phyloP scores from a whole-genome alignment of 1,284 basidiomycete species.

The Apiotrichum brassicae region DNA sequence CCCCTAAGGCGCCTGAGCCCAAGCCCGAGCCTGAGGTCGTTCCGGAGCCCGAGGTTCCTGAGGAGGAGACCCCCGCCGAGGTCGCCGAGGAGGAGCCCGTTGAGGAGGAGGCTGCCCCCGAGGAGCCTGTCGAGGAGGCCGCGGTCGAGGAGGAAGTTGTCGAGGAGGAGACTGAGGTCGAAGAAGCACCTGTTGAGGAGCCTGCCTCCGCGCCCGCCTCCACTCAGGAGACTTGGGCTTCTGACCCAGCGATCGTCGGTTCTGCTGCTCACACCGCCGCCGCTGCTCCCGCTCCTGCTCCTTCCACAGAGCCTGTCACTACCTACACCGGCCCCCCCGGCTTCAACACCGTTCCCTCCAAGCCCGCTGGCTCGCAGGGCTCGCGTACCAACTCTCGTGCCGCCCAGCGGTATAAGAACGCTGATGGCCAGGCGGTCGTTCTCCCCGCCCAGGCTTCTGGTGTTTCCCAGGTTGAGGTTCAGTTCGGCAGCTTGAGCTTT shows the following conservation, averaged over 20 bases:
- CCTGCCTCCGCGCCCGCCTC: constrained; percentile 3
- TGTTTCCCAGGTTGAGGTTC: constrained; percentile 43
- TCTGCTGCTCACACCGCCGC: constrained; percentile 19
- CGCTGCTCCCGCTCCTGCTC: constrained; percentile 14
- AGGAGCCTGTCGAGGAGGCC: constrained; percentile 29
- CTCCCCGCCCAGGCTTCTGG: constrained; percentile 34
- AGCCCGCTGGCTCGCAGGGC: constrained; percentile 22
- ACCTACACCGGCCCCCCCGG: constrained; percentile 47
- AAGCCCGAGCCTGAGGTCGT: not conserved
- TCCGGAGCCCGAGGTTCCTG: constrained; percentile 23
- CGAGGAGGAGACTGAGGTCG: constrained; percentile 18
- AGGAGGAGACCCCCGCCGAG: constrained; percentile 26
- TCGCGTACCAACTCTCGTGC: constrained; percentile 43
- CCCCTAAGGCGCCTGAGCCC: constrained; percentile 23
- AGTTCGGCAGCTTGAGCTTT: constrained; percentile 48
- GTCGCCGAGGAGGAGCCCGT: constrained; percentile 17
- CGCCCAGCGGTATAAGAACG: constrained; percentile 43
- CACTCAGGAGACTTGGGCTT: constrained; percentile 18
- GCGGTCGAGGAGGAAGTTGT: constrained; percentile 14
- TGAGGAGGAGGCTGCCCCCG: constrained; percentile 6
- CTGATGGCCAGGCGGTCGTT: constrained; percentile 47
- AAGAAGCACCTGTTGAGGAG: constrained; percentile 20
- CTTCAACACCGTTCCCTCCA: constrained; percentile 41
- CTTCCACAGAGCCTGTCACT: constrained; percentile 36
- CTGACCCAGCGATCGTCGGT: constrained; percentile 42